Conservation (phyloP, 2,329 filamentous ascomycete species). For the Pestalotiopsis sp. region DNA sequence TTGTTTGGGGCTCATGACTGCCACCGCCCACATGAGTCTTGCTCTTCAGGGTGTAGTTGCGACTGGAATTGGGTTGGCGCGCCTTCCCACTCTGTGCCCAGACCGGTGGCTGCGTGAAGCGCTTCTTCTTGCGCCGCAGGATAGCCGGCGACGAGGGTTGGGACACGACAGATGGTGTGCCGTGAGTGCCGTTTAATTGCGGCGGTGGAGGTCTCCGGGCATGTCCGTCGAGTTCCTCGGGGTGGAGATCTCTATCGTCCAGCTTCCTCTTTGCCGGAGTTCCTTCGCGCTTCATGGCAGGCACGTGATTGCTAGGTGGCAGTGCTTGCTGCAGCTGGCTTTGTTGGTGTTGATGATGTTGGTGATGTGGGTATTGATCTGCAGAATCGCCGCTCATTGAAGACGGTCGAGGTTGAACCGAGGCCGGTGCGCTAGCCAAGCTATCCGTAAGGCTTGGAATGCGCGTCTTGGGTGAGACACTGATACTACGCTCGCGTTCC, state of each 20-base stretch:
- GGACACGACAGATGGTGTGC: slow-evolving; percentile 20
- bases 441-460: slow-evolving; percentile 49
- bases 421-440: slow-evolving; percentile 16
- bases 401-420: slow-evolving; percentile 20
- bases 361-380: slow-evolving; percentile 18
- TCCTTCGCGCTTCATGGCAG: slow-evolving; percentile 32
- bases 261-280: slow-evolving; percentile 52
- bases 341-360: slow-evolving; percentile 10
- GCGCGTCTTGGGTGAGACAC: slow-evolving; percentile 78
- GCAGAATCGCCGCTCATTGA: slow-evolving; percentile 27
- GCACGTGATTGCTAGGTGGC: slow-evolving; percentile 28
- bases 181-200: slow-evolving; percentile 46
- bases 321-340: slow-evolving; percentile 16
- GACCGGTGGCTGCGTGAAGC: slow-evolving; percentile 41
- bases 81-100: slow-evolving; percentile 49
- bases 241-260: slow-evolving; percentile 49
- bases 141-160: slow-evolving; percentile 35
- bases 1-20: slow-evolving; percentile 31
- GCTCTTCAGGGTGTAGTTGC: slow-evolving; percentile 50
- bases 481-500: slow-evolving; percentile 71
- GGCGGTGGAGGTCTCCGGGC: slow-evolving; percentile 50
- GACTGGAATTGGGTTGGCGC: slow-evolving; percentile 38
- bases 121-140: slow-evolving; percentile 40
- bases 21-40: slow-evolving; percentile 34
- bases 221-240: slow-evolving; percentile 52